Base-by-base conservation (phyloP, 495 filamentous ascomycete species). In the Neurospora tetraspora region DNA sequence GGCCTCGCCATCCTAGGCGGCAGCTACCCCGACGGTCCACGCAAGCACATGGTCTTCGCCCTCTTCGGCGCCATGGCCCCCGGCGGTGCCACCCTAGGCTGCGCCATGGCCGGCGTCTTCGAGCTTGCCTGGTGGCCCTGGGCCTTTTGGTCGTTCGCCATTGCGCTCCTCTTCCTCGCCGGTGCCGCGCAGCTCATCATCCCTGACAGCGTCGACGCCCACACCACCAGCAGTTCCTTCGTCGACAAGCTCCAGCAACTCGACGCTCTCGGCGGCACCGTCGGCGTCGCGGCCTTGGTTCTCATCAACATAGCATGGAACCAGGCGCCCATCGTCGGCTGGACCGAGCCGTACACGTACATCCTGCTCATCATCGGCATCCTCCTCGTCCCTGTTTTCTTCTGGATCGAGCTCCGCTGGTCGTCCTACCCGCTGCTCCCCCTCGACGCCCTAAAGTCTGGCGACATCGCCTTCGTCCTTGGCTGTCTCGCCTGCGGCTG, bases 121-220 rank as follows among this genome's bases (percentile, higher is more conserved):
- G 82, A 88, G 7, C 79, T 87, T 39, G 83, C 81, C 3, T 89
- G 86, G 85, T 93, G 90, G 91, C 88, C 86, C 2, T 93, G 91
- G 91, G 81, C 86, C 0, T 92, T 86, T 75, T 92, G 86, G 87
- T 79, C 81, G 5, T 82, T 88, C 70, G 83, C 82, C 5, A 85
- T 91, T 65, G 80, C 83, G 23, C 83, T 83, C 5, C 77, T 83
- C 38, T 79, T 85, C 5, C 71, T 84, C 20, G 69, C 85, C 3
- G 85, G 81, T 4, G 79, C 81, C 39, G 75, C 83, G 7, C 78
- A 83, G 12, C 82, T 72, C 6, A 68, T 45, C 7, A 69, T 90
- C 43, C 89, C 53, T 7, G 23, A 34, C 53, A 34, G 53, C 89
- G 7, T 77, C 83, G 4, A 82, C 81, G 59, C 71, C 81, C 39